phyloP scores from a whole-genome alignment of 169 alveolate genomes.

The Plasmodium gaboni region DNA sequence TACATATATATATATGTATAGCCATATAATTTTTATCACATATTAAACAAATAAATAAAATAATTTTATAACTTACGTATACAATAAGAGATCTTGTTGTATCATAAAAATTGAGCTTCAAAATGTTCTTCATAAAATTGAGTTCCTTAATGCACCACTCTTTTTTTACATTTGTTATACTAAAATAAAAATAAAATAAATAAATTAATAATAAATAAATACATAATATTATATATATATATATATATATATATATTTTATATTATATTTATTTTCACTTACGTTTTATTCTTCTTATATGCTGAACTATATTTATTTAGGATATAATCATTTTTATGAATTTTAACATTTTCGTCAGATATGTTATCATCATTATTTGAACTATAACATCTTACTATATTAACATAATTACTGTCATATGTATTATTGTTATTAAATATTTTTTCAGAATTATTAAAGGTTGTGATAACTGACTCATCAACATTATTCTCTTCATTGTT shows the following conservation, averaged over 20 bases:
- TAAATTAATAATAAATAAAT: background rate
- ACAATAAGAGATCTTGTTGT: conserved; percentile 68
- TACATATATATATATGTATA: conserved; percentile 2
- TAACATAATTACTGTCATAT: conserved; percentile 17
- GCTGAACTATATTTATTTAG: conserved; percentile 37
- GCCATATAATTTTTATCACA: background rate
- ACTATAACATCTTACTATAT: conserved; percentile 32
- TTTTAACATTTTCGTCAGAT: conserved; percentile 11
- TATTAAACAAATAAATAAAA: too few species aligned
- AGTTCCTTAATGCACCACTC: conserved; percentile 74
- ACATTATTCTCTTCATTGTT: conserved; percentile 40
- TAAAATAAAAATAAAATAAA: conserved; percentile 14
- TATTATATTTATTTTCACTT: background rate
- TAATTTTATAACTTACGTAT: conserved; percentile 23
- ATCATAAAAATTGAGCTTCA: conserved; percentile 62
- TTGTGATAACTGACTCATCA: conserved; percentile 5
- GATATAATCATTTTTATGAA: conserved; percentile 51
- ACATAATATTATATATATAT: background rate
- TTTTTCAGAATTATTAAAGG: conserved; percentile 69
- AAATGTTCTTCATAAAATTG: conserved; percentile 60
- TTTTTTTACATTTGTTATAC: conserved; percentile 65
- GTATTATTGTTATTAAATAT: conserved; percentile 9
- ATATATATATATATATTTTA: background rate
- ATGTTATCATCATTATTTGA: conserved; percentile 52
- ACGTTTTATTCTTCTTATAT: conserved; percentile 66